A percentile compares a stretch with the other conserved stretches of the same genome.
phyloP scores from a whole-genome alignment of 768 basidiomycete species.

The Candolleomyces eurysporus region DNA sequence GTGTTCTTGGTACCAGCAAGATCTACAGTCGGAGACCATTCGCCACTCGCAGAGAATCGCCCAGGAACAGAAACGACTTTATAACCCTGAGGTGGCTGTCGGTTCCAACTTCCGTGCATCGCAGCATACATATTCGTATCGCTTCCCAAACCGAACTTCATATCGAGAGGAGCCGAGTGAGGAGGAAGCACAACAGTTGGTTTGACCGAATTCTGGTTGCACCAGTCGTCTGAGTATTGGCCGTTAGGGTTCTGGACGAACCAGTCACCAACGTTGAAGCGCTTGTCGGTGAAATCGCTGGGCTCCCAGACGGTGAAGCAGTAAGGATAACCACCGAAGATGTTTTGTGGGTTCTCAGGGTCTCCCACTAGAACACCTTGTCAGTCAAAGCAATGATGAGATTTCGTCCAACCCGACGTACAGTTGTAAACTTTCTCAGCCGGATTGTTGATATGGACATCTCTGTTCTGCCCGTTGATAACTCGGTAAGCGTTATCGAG shows the following conservation, averaged over 20 bases:
- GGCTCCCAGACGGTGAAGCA: constrained; percentile 13
- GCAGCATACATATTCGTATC: constrained; percentile 14
- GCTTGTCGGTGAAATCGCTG: constrained; percentile 8
- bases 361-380: constrained; percentile 5
- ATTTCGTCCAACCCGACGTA: background rate
- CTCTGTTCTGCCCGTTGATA: constrained; percentile 5
- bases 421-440: constrained; percentile 12
- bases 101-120: constrained; percentile 16
- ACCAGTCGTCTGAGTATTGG: constrained; percentile 9
- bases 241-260: constrained; percentile 12
- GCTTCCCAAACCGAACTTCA: constrained; percentile 10
- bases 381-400: background rate
- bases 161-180: constrained; percentile 10
- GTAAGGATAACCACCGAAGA: constrained; percentile 14
- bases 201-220: constrained; percentile 7
- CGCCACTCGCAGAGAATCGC: background rate
- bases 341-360: constrained; percentile 2
- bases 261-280: constrained; percentile 15
- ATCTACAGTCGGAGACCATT: background rate
- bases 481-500: constrained; percentile 12
- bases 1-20: background rate
- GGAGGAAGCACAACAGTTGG: constrained; percentile 9
- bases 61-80: background rate
- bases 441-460: constrained; percentile 15
- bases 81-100: constrained; percentile 4